These are phyloP conservation scores for Saururus chinensis DNA, from an alignment of 164 flowering plant genomes.

Conservation along the genomic window DNA sequence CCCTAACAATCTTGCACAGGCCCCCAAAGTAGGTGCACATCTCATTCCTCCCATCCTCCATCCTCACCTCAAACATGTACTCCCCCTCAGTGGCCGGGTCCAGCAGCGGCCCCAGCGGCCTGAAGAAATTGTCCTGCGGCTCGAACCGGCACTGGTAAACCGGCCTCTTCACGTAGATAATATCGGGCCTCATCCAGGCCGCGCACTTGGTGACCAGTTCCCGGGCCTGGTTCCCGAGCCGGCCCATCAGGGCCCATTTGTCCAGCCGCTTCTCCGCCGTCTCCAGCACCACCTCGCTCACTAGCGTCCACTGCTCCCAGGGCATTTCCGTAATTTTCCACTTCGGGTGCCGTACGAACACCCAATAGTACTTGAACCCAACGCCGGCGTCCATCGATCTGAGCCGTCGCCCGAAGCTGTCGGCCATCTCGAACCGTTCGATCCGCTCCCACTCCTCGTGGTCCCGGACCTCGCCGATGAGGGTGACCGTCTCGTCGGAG, in stretches of 20 bases:
- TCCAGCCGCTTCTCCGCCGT: constrained; percentile 59
- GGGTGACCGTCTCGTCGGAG: constrained; percentile 56
- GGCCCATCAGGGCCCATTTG: constrained; percentile 89
- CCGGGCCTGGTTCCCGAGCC: constrained; percentile 70
- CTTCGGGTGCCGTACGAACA: constrained; percentile 79
- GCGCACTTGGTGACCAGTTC: constrained; percentile 71
- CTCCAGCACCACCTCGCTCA: constrained; percentile 62
- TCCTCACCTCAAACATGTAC: constrained; percentile 49
- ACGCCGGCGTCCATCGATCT: constrained; percentile 32
- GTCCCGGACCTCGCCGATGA: constrained; percentile 53
- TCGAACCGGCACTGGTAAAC: constrained; percentile 91
- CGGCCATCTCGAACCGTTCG: constrained; percentile 66
- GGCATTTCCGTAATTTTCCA: constrained; percentile 73
- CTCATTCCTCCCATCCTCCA: constrained; percentile 65
- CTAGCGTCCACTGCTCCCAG: constrained; percentile 94
- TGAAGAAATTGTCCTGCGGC: constrained; percentile 72
- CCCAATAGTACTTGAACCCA: constrained; percentile 70
- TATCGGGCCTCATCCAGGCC: constrained; percentile 95
- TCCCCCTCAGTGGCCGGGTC: constrained; percentile 66
- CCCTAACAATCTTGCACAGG: constrained; percentile 82
- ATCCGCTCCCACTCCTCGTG: constrained; percentile 93
- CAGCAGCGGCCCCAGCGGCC: constrained; percentile 47
- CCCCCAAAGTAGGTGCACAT: constrained; percentile 81
- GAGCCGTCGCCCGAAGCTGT: constrained; percentile 41
- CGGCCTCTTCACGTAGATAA: constrained; percentile 78